Conservation (phyloP, 1,284 basidiomycete genomes). For the Trichosporon inkin region DNA sequence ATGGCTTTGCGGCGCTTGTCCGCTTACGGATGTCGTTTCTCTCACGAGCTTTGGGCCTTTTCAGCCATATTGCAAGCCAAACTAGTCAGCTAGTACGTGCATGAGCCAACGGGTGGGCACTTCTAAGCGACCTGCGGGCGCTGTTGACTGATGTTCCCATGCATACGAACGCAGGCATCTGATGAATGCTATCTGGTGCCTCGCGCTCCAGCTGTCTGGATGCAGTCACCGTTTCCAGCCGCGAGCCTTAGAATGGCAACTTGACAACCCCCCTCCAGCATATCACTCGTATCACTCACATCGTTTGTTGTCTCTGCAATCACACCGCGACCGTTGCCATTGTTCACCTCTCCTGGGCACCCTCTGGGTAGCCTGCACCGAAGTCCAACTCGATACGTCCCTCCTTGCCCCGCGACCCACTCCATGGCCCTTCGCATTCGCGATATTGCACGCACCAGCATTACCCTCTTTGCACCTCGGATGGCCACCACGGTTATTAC, state of each 20-base stretch:
- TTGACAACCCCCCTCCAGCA: background rate
- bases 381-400: constrained; percentile 1
- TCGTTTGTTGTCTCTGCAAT: background rate
- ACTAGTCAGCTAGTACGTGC: background rate
- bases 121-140: background rate
- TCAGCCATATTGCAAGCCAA: background rate
- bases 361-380: background rate
- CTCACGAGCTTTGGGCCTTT: background rate
- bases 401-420: background rate
- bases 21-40: too few relatives aligned
- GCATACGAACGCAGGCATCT: background rate
- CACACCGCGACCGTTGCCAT: too few relatives aligned
- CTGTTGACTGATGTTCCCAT: background rate
- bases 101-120: background rate
- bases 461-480: background rate
- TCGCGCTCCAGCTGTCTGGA: background rate
- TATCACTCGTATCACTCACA: background rate
- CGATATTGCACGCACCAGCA: background rate
- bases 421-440: background rate
- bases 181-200: background rate
- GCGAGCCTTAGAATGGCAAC: background rate
- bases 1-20: too few relatives aligned
- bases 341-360: background rate
- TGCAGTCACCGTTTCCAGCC: background rate
- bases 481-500: background rate